Conservation (phyloP, 495 filamentous ascomycete species). For the Penicillium verhagenii region DNA sequence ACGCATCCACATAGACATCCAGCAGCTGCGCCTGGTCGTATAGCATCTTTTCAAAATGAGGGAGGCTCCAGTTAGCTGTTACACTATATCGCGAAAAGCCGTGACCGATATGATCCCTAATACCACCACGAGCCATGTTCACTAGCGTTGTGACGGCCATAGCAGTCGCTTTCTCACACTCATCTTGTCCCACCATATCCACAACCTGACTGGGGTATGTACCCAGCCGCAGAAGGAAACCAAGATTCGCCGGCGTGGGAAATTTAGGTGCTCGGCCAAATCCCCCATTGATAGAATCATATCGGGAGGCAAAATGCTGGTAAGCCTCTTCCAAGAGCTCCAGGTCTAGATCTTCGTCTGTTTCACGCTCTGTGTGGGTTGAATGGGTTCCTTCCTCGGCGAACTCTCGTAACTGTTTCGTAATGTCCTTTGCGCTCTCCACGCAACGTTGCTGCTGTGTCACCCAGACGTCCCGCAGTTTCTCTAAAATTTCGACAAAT, state of each 20-base stretch:
- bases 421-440: conserved; percentile 77
- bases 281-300: conserved; percentile 74
- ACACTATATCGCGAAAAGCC: conserved; percentile 91
- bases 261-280: conserved; percentile 83
- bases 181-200: conserved; percentile 82
- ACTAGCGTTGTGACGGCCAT: conserved; percentile 85
- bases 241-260: conserved; percentile 80
- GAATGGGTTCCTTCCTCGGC: conserved; percentile 80
- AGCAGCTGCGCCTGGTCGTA: conserved; percentile 92
- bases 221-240: conserved; percentile 75
- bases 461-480: conserved; percentile 77
- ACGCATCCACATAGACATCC: conserved; percentile 84
- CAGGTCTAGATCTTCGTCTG: conserved; percentile 73
- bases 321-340: conserved; percentile 91
- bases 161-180: conserved; percentile 67
- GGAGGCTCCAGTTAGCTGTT: conserved; percentile 85
- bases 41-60: conserved; percentile 98
- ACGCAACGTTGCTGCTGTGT: conserved; percentile 79
- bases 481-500: conserved; percentile 80
- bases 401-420: conserved; percentile 77
- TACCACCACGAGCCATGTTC: conserved; percentile 80
- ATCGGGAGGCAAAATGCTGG: conserved; percentile 72
- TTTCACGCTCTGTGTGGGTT: conserved; percentile 47
- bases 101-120: conserved; percentile 89
- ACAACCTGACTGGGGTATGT: conserved; percentile 69